A percentile compares a stretch with the other conserved stretches of the same genome.
Evolutionary conservation across 2,329 filamentous ascomycete genomes (phyloP).

Genomic region (Didymella pomorum): DNA sequence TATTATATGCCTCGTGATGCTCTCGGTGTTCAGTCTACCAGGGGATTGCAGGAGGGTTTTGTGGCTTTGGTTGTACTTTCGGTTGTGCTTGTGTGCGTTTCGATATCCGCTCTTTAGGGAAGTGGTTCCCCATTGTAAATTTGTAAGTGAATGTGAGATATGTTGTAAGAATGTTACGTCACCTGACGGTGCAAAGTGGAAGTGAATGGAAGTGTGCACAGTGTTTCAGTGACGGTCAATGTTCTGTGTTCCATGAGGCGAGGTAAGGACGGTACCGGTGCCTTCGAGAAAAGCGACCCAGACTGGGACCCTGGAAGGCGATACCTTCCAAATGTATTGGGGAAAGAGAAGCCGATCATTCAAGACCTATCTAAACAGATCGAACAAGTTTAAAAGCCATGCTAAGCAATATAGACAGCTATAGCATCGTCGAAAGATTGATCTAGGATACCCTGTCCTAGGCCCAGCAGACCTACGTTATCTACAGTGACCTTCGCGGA

Average conservation of each 20-base stretch:
- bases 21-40: background rate
- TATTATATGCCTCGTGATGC: background rate
- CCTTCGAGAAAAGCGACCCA: background rate
- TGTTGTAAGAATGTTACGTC: constrained; percentile 1
- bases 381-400: no score
- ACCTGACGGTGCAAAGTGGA: background rate
- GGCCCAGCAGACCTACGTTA: constrained; percentile 18
- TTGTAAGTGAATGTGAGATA: constrained; percentile 7
- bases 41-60: background rate
- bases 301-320: no score
- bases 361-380: background rate
- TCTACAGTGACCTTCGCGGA: constrained; percentile 27
- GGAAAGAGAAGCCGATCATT: background rate
- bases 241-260: background rate
- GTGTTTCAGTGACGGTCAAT: background rate
- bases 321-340: no score
- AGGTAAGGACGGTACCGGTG: background rate
- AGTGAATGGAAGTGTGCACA: background rate
- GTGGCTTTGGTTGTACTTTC: background rate
- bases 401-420: constrained; percentile 25
- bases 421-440: constrained; percentile 32
- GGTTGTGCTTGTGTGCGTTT: background rate
- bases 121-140: background rate
- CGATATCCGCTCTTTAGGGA: background rate
- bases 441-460: constrained; percentile 26